phyloP scores from a whole-genome alignment of 495 filamentous ascomycete genomes.

The Bombardia bombarda region DNA sequence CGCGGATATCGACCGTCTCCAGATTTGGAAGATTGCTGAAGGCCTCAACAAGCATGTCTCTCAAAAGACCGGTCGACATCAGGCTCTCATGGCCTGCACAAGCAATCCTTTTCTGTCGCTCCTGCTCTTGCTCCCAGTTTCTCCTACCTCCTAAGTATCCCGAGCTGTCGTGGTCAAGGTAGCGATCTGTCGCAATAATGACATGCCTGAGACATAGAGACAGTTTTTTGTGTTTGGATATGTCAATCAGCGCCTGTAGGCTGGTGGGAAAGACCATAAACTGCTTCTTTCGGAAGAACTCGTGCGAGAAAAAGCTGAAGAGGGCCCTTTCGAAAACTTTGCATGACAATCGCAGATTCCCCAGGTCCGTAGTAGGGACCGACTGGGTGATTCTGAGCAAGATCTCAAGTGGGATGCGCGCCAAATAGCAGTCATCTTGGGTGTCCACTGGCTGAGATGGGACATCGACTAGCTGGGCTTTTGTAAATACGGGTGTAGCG shows the following conservation, averaged over 20 bases:
- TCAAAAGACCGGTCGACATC: slow-evolving; percentile 27
- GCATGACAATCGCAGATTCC: slow-evolving; percentile 37
- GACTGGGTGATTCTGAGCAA: slow-evolving; percentile 32
- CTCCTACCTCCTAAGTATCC: neutral
- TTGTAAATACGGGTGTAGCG: too few relatives aligned
- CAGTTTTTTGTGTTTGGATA: slow-evolving; percentile 40
- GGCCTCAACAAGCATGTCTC: slow-evolving; percentile 42
- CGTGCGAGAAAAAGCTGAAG: slow-evolving; percentile 37
- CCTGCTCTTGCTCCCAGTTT: neutral
- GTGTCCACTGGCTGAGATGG: slow-evolving; percentile 5
- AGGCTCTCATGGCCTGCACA: slow-evolving; percentile 22
- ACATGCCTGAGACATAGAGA: slow-evolving; percentile 34
- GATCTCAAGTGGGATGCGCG: slow-evolving; percentile 28
- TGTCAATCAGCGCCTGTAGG: slow-evolving; percentile 43
- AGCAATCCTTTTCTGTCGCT: neutral
- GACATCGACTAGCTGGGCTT: too few relatives aligned
- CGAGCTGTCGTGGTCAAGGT: neutral
- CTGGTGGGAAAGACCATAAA: slow-evolving; percentile 44
- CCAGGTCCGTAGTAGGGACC: slow-evolving; percentile 38
- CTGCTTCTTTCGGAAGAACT: slow-evolving; percentile 49
- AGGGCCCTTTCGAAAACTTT: slow-evolving; percentile 34
- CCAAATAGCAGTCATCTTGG: neutral
- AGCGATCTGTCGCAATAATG: slow-evolving; percentile 36
- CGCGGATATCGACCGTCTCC: slow-evolving; percentile 39
- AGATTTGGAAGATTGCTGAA: slow-evolving; percentile 40